Evolutionary conservation across 2,329 filamentous ascomycete species (phyloP).

Genomic region (Fusarium anthophilum): DNA sequence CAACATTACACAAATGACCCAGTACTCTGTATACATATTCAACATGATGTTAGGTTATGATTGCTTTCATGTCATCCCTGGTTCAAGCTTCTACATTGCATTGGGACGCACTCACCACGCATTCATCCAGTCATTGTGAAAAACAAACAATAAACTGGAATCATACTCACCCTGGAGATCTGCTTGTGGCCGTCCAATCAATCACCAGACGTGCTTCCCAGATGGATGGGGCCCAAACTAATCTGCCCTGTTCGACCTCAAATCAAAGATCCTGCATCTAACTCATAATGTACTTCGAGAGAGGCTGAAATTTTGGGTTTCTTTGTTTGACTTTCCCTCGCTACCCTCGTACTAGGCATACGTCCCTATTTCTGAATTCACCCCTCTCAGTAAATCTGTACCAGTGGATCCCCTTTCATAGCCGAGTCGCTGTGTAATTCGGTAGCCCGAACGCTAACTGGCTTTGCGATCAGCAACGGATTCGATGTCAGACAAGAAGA

Average conservation of each 20-base stretch:
- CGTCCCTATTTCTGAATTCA: not conserved
- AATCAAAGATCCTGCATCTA: constrained; percentile 19
- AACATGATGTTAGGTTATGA: not conserved
- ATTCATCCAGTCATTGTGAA: constrained; percentile 5
- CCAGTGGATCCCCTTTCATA: not conserved
- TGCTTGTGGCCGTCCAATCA: not conserved
- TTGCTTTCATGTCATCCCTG: not conserved
- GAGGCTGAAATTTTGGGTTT: constrained; percentile 27
- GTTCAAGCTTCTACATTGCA: not conserved
- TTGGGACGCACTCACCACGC: constrained; percentile 12
- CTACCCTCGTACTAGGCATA: not conserved
- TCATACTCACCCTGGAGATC: not conserved
- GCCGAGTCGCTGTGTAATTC: constrained; percentile 7
- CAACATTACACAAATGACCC: not conserved
- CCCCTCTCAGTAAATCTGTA: not conserved
- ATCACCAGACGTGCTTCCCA: constrained; percentile 1
- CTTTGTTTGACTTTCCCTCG: constrained; percentile 2
- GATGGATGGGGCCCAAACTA: not conserved
- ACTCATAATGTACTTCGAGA: not conserved
- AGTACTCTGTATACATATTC: not conserved
- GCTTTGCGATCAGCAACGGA: constrained; percentile 22
- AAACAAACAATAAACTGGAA: not conserved
- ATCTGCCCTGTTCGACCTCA: not conserved
- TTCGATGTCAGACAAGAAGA: constrained; percentile 23
- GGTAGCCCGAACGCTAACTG: constrained; percentile 5